Conservation (phyloP, 1,139 yeast genomes). For the Pichia sp. region DNA sequence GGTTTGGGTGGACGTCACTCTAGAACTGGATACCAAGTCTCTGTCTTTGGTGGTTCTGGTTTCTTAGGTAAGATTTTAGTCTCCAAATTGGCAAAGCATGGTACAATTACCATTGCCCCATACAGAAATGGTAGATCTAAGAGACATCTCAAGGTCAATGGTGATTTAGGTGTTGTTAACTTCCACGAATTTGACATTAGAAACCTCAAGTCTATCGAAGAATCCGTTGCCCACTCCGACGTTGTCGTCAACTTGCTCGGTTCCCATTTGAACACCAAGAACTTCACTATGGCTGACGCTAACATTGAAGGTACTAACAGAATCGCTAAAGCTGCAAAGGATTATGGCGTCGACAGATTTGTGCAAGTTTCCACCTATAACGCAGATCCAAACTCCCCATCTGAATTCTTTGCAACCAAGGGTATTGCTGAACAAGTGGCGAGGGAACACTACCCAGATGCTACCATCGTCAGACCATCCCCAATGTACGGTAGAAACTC, state of each 20-base stretch:
- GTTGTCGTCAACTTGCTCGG: slow-evolving; percentile 80
- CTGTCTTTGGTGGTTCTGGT: slow-evolving; percentile 82
- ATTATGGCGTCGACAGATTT: slow-evolving; percentile 67
- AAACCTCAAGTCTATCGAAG: slow-evolving; percentile 69
- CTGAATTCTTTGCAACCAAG: slow-evolving; percentile 72
- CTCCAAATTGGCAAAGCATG: slow-evolving; percentile 73
- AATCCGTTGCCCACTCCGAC: slow-evolving; percentile 74
- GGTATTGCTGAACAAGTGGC: slow-evolving; percentile 74
- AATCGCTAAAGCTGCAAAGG: slow-evolving; percentile 66
- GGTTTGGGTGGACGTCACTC: slow-evolving; percentile 86
- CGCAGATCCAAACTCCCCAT: slow-evolving; percentile 63
- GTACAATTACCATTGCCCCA: slow-evolving; percentile 72
- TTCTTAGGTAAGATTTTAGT: slow-evolving; percentile 69
- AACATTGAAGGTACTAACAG: slow-evolving; percentile 75
- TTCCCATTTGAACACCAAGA: slow-evolving; percentile 70
- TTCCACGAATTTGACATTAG: slow-evolving; percentile 79
- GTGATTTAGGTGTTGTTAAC: slow-evolving; percentile 84
- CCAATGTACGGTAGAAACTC: slow-evolving; percentile 78
- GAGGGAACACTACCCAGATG: slow-evolving; percentile 59
- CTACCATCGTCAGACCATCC: slow-evolving; percentile 83
- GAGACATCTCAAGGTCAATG: slow-evolving; percentile 74
- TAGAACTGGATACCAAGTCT: slow-evolving; percentile 86
- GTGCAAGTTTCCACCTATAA: slow-evolving; percentile 78
- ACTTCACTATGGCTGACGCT: slow-evolving; percentile 75
- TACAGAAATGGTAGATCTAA: slow-evolving; percentile 74